Evolutionary conservation across 805 yeast species (phyloP), one percentile per base, ranked within the genome.

Genomic region (Saccharomycopsis sp.): DNA sequence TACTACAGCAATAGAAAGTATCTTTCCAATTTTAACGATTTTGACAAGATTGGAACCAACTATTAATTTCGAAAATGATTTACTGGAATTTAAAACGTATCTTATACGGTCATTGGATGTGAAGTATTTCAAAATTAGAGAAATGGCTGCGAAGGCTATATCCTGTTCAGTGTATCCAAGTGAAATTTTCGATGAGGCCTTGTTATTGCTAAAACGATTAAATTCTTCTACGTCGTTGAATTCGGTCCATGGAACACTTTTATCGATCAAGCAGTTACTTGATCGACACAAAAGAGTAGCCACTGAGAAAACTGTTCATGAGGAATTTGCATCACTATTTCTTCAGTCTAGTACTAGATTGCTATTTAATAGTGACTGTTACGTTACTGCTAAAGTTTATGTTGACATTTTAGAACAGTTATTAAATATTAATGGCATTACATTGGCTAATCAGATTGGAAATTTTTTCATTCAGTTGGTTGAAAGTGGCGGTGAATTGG

Each of bases 51-150:
- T 90, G 43, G 81, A 81, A 44, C 75, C 78, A 4, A 75, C 80
- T 0, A 71, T 75, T 2, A 77, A 75, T 0, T 71, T 72, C 46
- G 67, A 65, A 36, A 81, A 77, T 0, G 50, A 42, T 22, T 57
- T 83, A 40, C 62, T 61, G 5, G 75, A 66, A 4, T 82, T 87
- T 54, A 62, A 67, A 39, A 70, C 71, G 0, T 59, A 73, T 17
- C 62, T 85, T 13, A 53, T 66, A 21, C 42, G 55, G 16, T 71
- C 81, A 50, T 62, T 89, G 24, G 64, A 65, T 0, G 74, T 77
- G 48, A 61, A 61, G 35, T 66, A 71, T 44, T 90, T 96, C 96
- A 87, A 87, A 54, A 72, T 93, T 6, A 72, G 98, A 51, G 96
- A 89, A 56, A 75, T 85, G 75, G 84, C 95, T 0, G 85, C 96